phyloP scores from a whole-genome alignment of 2,329 filamentous ascomycete species.

The Phaeosphaeriaceae sp. region DNA sequence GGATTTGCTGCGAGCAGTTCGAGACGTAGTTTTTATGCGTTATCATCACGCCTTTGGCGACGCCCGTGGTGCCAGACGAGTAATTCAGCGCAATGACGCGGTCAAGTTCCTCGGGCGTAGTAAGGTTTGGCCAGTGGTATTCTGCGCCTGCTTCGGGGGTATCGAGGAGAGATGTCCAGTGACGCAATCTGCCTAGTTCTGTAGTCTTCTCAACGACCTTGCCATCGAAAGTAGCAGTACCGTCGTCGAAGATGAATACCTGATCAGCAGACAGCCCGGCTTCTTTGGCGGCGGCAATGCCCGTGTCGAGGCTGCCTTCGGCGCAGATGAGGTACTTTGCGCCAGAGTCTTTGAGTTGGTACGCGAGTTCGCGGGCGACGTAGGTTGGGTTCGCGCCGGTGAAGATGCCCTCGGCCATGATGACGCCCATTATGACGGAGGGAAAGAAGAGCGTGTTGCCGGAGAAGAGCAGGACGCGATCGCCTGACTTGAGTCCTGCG shows the following conservation, averaged over 20 bases:
- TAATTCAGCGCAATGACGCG: constrained; percentile 78
- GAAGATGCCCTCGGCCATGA: constrained; percentile 82
- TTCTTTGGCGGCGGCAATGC: constrained; percentile 68
- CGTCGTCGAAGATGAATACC: constrained; percentile 72
- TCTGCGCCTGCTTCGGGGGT: constrained; percentile 55
- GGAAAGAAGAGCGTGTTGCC: constrained; percentile 78
- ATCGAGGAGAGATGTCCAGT: constrained; percentile 70
- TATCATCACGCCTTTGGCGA: constrained; percentile 84
- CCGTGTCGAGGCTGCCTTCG: constrained; percentile 65
- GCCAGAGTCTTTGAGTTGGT: constrained; percentile 75
- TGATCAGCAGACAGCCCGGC: constrained; percentile 61
- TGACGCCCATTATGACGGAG: constrained; percentile 71
- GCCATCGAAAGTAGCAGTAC: constrained; percentile 54
- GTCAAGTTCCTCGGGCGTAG: constrained; percentile 56
- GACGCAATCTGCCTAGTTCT: constrained; percentile 53
- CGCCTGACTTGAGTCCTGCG: constrained; percentile 68
- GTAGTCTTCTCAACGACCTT: constrained; percentile 40
- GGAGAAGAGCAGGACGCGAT: constrained; percentile 76
- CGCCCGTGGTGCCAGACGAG: constrained; percentile 78
- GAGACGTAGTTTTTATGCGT: constrained; percentile 79
- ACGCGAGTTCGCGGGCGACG: constrained; percentile 73
- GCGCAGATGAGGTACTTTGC: constrained; percentile 73
- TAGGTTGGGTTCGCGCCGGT: constrained; percentile 75
- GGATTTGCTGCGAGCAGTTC: constrained; percentile 69
- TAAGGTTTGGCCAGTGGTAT: constrained; percentile 70